Conservation (phyloP, 495 filamentous ascomycete genomes). For the Aspergillus indologenus region DNA sequence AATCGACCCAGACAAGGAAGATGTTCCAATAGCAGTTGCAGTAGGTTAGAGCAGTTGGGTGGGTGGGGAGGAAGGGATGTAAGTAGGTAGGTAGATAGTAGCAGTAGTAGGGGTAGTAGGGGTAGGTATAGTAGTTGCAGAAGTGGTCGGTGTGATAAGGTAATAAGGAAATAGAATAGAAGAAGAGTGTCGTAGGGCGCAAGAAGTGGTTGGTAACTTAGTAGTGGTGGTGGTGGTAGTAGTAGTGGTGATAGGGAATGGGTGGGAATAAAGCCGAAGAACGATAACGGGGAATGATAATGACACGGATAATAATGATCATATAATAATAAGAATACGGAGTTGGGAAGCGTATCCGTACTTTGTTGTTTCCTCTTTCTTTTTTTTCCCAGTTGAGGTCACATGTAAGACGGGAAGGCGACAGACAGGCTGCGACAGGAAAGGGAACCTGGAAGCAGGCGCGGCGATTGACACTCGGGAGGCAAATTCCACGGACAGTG, state of each 20-base stretch:
- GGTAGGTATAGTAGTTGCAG: background rate
- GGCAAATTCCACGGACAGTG: slow-evolving; percentile 9
- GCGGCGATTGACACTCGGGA: slow-evolving; percentile 10
- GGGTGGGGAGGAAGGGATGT: background rate
- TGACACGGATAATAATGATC: background rate
- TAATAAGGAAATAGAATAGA: no score
- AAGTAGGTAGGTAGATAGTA: background rate
- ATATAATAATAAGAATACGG: slow-evolving; percentile 6
- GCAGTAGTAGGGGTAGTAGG: background rate
- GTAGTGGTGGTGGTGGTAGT: background rate
- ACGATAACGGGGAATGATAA: slow-evolving; percentile 5
- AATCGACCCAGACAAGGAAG: background rate
- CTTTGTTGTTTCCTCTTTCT: background rate
- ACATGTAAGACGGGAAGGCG: slow-evolving; percentile 17
- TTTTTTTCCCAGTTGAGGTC: slow-evolving; percentile 7
- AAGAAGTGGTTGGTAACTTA: no score
- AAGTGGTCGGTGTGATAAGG: no score
- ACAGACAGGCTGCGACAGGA: background rate
- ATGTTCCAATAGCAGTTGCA: background rate
- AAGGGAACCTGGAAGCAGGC: slow-evolving; percentile 16
- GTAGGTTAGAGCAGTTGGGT: background rate
- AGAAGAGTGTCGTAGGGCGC: no score
- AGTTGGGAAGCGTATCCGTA: slow-evolving; percentile 7
- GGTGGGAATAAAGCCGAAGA: slow-evolving; percentile 3
- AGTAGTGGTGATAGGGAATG: slow-evolving; percentile 1